Conservation (phyloP, 331 rosid genomes). For the Stylosanthes scabra region DNA sequence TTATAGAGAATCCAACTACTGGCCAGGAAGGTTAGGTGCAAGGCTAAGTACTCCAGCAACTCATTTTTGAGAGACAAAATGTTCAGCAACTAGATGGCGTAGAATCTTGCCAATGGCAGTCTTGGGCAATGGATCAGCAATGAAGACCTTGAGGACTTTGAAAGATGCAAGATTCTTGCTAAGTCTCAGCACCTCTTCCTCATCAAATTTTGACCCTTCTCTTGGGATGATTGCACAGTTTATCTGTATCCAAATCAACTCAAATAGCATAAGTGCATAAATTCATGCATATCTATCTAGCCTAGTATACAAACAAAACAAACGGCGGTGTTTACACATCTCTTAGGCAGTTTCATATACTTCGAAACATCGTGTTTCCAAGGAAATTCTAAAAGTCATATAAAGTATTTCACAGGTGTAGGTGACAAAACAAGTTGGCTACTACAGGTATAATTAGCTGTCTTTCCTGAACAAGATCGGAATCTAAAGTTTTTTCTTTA, state of each 20-base stretch:
- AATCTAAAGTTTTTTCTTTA: not conserved
- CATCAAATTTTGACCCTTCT: conserved; percentile 66
- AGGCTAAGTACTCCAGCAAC: conserved; percentile 1
- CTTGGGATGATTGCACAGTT: conserved; percentile 66
- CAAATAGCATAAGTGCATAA: not conserved
- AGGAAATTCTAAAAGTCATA: no score
- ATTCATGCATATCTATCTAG: not conserved
- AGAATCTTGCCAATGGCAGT: conserved; percentile 75
- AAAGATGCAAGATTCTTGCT: conserved; percentile 67
- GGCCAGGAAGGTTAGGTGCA: conserved; percentile 15
- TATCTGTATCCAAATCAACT: conserved; percentile 47
- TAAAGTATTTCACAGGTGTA: no score
- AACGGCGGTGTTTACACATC: no score
- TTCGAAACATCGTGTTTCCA: no score
- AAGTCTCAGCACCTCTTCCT: conserved; percentile 51
- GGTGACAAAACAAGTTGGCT: not conserved
- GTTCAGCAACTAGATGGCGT: conserved; percentile 62
- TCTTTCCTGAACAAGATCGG: not conserved
- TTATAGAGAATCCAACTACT: not conserved
- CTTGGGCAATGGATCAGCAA: conserved; percentile 70
- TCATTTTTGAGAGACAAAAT: conserved; percentile 48
- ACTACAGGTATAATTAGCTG: not conserved
- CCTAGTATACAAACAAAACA: no score
- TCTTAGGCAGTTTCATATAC: no score
- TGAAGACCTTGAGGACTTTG: conserved; percentile 69